Evolutionary conservation across 176 grass and related monocot genomes (phyloP).

Genomic region (Tillandsia fasciculata): DNA sequence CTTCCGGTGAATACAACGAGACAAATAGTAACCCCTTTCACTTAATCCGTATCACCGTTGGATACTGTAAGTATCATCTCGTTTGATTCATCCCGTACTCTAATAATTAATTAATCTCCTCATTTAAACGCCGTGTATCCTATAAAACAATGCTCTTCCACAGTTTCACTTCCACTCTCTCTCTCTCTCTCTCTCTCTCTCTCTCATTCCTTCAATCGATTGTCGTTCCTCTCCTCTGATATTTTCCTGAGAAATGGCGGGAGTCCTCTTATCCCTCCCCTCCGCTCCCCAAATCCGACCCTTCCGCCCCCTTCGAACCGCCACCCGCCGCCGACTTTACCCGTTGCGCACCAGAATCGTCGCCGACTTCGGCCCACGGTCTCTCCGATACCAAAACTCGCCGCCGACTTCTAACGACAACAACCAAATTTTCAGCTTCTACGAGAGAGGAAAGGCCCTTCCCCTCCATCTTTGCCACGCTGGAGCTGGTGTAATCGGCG

Average conservation of each 20-base stretch:
- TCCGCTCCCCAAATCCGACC: slow-evolving; percentile 24
- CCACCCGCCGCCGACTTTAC: slow-evolving; percentile 1
- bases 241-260: slow-evolving; percentile 19
- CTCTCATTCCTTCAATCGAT: not conserved
- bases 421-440: not conserved
- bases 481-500: slow-evolving; percentile 11
- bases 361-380: not conserved
- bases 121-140: too few relatives aligned
- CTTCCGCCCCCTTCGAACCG: not conserved
- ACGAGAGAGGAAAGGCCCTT: not conserved
- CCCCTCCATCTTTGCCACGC: slow-evolving; percentile 15
- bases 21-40: too few relatives aligned
- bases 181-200: not conserved
- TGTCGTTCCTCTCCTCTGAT: not conserved
- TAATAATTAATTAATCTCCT: too few relatives aligned
- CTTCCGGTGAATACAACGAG: too few relatives aligned
- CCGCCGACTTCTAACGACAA: not conserved
- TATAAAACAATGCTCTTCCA: too few relatives aligned
- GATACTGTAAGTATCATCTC: too few relatives aligned
- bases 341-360: not conserved
- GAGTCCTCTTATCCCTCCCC: slow-evolving; percentile 28
- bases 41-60: too few relatives aligned
- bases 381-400: slow-evolving; percentile 2
- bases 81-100: too few relatives aligned
- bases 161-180: too few relatives aligned